phyloP scores from a whole-genome alignment of 2,329 filamentous ascomycete genomes.

The Fusarium graminum region DNA sequence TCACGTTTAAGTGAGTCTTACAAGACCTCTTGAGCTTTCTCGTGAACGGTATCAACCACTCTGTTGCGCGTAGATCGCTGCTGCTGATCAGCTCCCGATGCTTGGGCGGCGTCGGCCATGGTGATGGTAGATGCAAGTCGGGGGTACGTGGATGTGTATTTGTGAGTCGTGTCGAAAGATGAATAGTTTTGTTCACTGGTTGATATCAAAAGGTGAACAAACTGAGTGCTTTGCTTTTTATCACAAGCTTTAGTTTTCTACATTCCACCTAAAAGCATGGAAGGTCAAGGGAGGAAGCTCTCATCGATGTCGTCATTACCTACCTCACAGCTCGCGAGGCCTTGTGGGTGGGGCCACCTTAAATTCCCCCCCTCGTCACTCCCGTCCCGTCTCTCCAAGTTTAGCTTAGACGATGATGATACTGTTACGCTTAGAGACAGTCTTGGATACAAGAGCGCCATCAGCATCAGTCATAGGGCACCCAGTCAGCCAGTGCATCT shows the following conservation, averaged over 20 bases:
- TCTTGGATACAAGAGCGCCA: constrained; percentile 23
- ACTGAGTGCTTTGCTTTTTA: constrained; percentile 8
- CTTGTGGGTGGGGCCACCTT: constrained; percentile 30
- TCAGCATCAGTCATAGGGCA: background rate
- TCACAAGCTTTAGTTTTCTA: constrained; percentile 34
- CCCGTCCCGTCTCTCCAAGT: background rate
- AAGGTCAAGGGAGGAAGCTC: constrained; percentile 35
- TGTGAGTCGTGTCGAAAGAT: background rate
- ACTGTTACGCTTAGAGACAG: constrained; percentile 21
- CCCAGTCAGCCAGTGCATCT: background rate
- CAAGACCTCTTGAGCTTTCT: constrained; percentile 65
- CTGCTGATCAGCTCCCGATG: constrained; percentile 40
- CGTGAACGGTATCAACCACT: constrained; percentile 57
- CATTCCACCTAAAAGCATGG: constrained; percentile 35
- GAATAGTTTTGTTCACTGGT: background rate
- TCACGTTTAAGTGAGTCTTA: constrained; percentile 45
- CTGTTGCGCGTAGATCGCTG: constrained; percentile 48
- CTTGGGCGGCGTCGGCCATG: constrained; percentile 47
- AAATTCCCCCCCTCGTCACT: constrained; percentile 14
- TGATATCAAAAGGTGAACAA: constrained; percentile 5
- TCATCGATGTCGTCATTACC: constrained; percentile 44
- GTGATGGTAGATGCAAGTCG: background rate
- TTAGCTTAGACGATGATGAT: constrained; percentile 19
- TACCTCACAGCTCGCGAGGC: constrained; percentile 9
- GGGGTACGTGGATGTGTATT: background rate